Evolutionary conservation across 2,329 filamentous ascomycete species (phyloP).

Genomic region (Penicillium sp.): DNA sequence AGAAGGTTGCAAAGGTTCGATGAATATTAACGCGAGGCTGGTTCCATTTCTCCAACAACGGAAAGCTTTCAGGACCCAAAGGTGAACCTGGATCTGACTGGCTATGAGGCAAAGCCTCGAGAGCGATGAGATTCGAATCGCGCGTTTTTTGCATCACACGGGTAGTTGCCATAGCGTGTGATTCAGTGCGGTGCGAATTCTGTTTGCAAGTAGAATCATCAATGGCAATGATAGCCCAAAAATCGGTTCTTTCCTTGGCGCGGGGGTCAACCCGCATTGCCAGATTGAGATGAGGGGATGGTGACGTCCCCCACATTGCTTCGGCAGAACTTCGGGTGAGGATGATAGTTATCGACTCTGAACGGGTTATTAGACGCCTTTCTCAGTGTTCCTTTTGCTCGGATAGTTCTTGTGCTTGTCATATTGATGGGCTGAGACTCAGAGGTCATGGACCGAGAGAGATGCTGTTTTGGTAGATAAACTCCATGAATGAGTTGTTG

Average conservation of each 20-base stretch:
- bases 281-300: conserved; percentile 3
- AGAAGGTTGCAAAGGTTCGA: conserved; percentile 56
- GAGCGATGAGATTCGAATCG: conserved; percentile 14
- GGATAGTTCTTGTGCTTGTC: no score
- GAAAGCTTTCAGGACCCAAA: conserved; percentile 4
- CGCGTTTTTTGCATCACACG: conserved; percentile 9
- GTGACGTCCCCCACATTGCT: neutral
- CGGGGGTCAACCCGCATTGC: neutral
- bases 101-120: conserved; percentile 15
- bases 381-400: neutral
- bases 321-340: neutral
- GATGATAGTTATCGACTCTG: neutral
- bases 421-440: neutral
- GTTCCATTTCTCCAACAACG: conserved; percentile 48
- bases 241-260: neutral
- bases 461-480: neutral
- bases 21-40: conserved; percentile 51
- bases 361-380: neutral
- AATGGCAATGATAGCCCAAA: neutral
- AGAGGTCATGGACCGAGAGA: neutral
- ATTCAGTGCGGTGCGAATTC: neutral
- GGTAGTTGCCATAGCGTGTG: conserved; percentile 15
- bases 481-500: neutral
- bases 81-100: neutral
- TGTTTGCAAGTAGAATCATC: neutral